Base-by-base conservation (phyloP, 2,329 filamentous ascomycete genomes). In the Torrubiellomyces zombiae region DNA sequence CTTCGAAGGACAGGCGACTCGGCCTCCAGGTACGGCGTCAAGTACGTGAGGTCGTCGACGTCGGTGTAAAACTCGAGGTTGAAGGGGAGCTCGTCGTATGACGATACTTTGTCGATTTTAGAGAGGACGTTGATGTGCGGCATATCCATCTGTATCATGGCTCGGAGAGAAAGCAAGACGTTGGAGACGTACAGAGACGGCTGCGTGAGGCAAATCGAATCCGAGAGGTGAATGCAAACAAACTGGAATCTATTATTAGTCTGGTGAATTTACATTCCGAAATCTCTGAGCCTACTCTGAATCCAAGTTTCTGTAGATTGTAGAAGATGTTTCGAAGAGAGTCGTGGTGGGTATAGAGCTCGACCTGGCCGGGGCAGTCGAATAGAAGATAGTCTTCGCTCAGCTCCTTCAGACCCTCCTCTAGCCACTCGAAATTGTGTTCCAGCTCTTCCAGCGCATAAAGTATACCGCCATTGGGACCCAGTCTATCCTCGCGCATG, bases 141-240 rank as follows among this genome's bases (percentile, higher is more conserved):
- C 32, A 95, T 77, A 44, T 95, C 89, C 67, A 98, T 86, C 54
- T 95, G 89, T 26, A 98, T 72, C 86, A 98, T 98, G 39, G 82
- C 85, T 36, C 89, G 77, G 35, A 98, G 70, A 28, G 83, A 86
- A 14, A 98, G 73, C 28, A 98, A 74, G 29, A 98, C 65, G 39
- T 91, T 89, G 37, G 86, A 92, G 31, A 98, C 77, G 52, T 94
- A 98, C 32, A 95, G 68, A 3, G 85, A 94, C 1, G 89, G 89
- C 31, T 91, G 73, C 1, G 85, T 93, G 15, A 95, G 65, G 47
- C 82, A 86, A 47, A 93, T 89, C 5, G 81, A 92, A 49, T 98
- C 89, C 35, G 89, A 82, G 18, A 98, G 71, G 50, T 95, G 83
- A 29, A 98, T 64, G 22, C 89, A 81, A 31, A 94, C 83, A 40